Base-by-base conservation (phyloP, 495 filamentous ascomycete genomes). In the Xylaria intraflava region DNA sequence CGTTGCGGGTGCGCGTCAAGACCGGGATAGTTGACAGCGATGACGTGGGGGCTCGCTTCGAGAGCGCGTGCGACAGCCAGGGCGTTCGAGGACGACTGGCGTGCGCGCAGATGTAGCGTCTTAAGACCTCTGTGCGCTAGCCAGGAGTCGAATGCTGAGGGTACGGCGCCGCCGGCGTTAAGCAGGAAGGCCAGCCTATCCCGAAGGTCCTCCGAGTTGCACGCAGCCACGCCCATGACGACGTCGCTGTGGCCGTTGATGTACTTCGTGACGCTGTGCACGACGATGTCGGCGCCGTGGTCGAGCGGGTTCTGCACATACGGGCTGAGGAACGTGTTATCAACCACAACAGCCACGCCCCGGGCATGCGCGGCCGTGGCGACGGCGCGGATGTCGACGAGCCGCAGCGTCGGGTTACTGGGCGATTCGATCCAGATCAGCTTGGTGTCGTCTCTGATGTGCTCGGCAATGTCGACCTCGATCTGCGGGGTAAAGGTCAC, bases 251-350 rank as follows among this genome's bases (percentile, higher is more conserved):
- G 93, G 6, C 93, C 93, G 66, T 99, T 99, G 69, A 99, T 97
- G 72, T 97, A 99, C 70, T 99, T 99, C 7, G 93, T 99, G n/a
- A 99, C 93, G 35, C 86, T 91, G 76, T 99, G 93, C n/a, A 97
- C 84, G 39, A 97, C 93, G 42, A 99, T 90, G 65, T 99, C 94
- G 31, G 93, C 93, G 61, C 93, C 93, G 70, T 94, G 89, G 60
- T 90, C 83, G 23, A 99, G 78, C 1, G 93, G 93, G 68, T 96
- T 97, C 70, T 99, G 93, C 22, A 97, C 78, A 66, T 97, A 99
- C 23, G 93, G 93, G 55, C 83, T 88, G 62, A 99, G 73, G 76
- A 99, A 99, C 2, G 93, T 99, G 76, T 99, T 99, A 72, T 99
- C 93, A 2, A 99, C 93, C 5, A 99, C 94, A 9, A 99, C 93